Evolutionary conservation across 2,329 filamentous ascomycete species (phyloP).

Genomic region (Fusarium proliferatum): DNA sequence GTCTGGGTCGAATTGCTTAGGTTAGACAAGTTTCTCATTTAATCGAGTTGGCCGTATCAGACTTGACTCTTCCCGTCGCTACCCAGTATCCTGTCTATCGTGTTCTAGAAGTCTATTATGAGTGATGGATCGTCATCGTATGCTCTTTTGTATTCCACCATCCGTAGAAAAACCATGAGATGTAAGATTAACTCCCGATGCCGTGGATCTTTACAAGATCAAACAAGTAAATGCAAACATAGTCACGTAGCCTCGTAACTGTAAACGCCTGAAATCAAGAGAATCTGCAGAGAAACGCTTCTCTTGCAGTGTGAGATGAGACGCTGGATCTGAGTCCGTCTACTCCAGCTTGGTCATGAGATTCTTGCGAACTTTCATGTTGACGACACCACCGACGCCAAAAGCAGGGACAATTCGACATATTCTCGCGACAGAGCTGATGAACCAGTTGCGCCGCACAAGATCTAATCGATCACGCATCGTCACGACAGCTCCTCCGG

Average conservation of each 20-base stretch:
- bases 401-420: conserved; percentile 90
- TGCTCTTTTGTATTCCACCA: conserved; percentile 17
- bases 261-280: conserved; percentile 16
- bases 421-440: conserved; percentile 80
- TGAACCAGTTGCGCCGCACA: conserved; percentile 80
- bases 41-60: neutral
- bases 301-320: neutral
- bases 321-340: neutral
- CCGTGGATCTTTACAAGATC: conserved; percentile 8
- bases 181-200: conserved; percentile 6
- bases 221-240: conserved; percentile 16
- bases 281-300: neutral
- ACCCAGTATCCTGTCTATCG: conserved; percentile 12
- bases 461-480: conserved; percentile 72
- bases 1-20: neutral
- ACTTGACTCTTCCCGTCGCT: neutral
- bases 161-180: conserved; percentile 7
- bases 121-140: conserved; percentile 13
- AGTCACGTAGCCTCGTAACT: conserved; percentile 8
- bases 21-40: neutral
- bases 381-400: conserved; percentile 88
- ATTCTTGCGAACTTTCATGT: conserved; percentile 73
- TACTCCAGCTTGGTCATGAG: conserved; percentile 72
- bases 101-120: conserved; percentile 29
- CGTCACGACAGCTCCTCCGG: conserved; percentile 40